phyloP scores from a whole-genome alignment of 106 monocot species.

The Platanthera zijinensis region DNA sequence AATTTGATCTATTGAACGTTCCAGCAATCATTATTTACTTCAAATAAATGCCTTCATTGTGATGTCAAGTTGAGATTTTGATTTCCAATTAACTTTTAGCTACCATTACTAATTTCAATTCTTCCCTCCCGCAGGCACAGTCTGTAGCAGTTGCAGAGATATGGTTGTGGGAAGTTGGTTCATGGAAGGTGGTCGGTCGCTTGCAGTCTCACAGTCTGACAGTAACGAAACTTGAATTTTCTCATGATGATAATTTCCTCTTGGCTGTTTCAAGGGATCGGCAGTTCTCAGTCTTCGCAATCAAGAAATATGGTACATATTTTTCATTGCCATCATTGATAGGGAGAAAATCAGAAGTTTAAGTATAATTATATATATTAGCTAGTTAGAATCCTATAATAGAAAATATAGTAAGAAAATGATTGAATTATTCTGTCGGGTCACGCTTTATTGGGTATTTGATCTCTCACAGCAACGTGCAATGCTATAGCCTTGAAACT shows the following conservation, averaged over 20 bases:
- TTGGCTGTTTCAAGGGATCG: slow-evolving; percentile 91
- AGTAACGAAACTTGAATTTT: slow-evolving; percentile 89
- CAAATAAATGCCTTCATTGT: neutral
- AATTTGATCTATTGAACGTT: too few relatives aligned
- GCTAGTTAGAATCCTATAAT: neutral
- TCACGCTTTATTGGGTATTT: neutral
- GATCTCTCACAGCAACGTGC: too few relatives aligned
- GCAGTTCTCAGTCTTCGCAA: slow-evolving; percentile 75
- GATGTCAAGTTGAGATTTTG: neutral
- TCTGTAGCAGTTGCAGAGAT: slow-evolving; percentile 65
- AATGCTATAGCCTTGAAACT: too few relatives aligned
- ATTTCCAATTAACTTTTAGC: neutral
- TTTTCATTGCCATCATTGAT: neutral
- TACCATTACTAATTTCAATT: neutral
- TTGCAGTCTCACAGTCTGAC: slow-evolving; percentile 82
- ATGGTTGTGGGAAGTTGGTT: slow-evolving; percentile 90
- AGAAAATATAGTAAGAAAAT: neutral
- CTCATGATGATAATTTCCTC: slow-evolving; percentile 68
- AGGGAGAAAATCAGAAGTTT: neutral
- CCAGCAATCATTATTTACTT: too few relatives aligned
- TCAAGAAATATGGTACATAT: slow-evolving; percentile 45
- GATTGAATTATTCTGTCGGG: neutral
- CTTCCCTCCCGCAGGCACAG: slow-evolving; percentile 54
- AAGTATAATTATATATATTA: neutral
- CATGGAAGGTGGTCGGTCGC: slow-evolving; percentile 88